A percentile compares a stretch with the other conserved stretches of the same genome.
Evolutionary conservation across 225 moss, liverwort and hornwort species (phyloP).

Genomic region (Rhytidiadelphus loreus): DNA sequence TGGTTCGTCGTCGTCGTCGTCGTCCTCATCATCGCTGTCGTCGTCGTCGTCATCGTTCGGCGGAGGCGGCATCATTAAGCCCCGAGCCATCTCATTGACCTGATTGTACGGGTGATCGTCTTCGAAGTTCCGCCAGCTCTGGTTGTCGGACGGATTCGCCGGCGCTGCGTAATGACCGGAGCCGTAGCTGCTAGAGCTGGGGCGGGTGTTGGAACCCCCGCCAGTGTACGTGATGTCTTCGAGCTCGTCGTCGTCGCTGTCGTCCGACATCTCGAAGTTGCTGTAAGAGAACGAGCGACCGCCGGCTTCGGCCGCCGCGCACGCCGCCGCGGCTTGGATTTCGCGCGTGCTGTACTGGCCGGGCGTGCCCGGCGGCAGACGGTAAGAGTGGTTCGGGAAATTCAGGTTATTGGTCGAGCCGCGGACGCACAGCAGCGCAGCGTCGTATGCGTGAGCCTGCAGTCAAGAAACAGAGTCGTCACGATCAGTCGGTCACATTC

Average conservation of each 20-base stretch:
- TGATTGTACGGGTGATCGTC: conserved; percentile 13
- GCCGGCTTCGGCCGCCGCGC: conserved; percentile 15
- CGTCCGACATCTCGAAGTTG: conserved; percentile 29
- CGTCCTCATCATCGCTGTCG: not conserved
- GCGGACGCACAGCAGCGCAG: conserved; percentile 30
- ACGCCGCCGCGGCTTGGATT: conserved; percentile 32
- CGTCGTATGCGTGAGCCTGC: conserved; percentile 46
- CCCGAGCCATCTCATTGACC: conserved; percentile 22
- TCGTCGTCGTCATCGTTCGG: not conserved
- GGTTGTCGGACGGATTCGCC: not conserved
- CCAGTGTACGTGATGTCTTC: conserved; percentile 36
- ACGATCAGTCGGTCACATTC: not conserved
- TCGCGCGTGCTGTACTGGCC: conserved; percentile 32
- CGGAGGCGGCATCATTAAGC: conserved; percentile 18
- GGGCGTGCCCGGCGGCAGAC: conserved; percentile 12
- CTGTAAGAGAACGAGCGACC: conserved; percentile 36
- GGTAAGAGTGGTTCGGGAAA: conserved; percentile 23
- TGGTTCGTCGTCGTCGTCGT: conserved; percentile 20
- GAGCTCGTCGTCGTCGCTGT: conserved; percentile 19
- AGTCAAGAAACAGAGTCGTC: not conserved
- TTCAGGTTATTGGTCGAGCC: conserved; percentile 20
- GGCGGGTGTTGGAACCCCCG: not conserved
- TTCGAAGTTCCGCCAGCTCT: conserved; percentile 24
- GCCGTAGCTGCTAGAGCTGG: not conserved
- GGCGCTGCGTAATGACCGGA: not conserved